Evolutionary conservation across 2,329 filamentous ascomycete species (phyloP).

Genomic region (Herpotrichia juniperi): DNA sequence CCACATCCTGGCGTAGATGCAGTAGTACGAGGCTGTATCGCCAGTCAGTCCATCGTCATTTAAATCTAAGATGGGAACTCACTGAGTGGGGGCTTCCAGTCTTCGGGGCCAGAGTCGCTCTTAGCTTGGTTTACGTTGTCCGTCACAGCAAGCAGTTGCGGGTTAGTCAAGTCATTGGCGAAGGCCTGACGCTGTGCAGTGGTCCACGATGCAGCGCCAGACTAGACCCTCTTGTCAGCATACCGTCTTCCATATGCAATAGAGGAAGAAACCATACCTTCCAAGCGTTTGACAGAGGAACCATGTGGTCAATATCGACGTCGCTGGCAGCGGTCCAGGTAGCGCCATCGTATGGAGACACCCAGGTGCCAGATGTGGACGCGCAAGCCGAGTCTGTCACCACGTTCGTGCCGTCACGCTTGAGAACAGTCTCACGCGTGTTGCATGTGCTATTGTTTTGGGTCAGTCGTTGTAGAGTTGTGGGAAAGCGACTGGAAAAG

Average conservation of each 20-base stretch:
- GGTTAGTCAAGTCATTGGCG: constrained; percentile 77
- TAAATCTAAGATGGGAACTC: constrained; percentile 1
- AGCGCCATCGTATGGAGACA: constrained; percentile 74
- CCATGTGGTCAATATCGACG: constrained; percentile 83
- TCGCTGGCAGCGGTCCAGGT: constrained; percentile 72
- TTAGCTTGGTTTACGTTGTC: constrained; percentile 77
- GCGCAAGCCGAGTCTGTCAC: constrained; percentile 64
- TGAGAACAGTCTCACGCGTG: constrained; percentile 73
- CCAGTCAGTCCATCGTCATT: neutral
- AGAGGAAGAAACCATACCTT: constrained; percentile 52
- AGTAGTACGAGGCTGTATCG: constrained; percentile 66
- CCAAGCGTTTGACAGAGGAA: constrained; percentile 83
- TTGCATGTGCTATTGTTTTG: constrained; percentile 65
- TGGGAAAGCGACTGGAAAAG: neutral
- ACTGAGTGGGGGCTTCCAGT: constrained; percentile 69
- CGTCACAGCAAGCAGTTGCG: constrained; percentile 81
- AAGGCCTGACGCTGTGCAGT: constrained; percentile 69
- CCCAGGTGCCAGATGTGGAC: constrained; percentile 71
- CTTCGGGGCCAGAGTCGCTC: constrained; percentile 74
- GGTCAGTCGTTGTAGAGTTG: neutral
- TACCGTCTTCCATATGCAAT: neutral
- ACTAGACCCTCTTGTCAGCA: constrained; percentile 49
- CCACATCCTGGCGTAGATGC: constrained; percentile 79
- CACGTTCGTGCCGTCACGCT: constrained; percentile 73
- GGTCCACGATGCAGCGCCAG: constrained; percentile 75